Evolutionary conservation across 164 flowering plant species (phyloP), one percentile per base, ranked within the genome.

Genomic region (Vitis riparia): DNA sequence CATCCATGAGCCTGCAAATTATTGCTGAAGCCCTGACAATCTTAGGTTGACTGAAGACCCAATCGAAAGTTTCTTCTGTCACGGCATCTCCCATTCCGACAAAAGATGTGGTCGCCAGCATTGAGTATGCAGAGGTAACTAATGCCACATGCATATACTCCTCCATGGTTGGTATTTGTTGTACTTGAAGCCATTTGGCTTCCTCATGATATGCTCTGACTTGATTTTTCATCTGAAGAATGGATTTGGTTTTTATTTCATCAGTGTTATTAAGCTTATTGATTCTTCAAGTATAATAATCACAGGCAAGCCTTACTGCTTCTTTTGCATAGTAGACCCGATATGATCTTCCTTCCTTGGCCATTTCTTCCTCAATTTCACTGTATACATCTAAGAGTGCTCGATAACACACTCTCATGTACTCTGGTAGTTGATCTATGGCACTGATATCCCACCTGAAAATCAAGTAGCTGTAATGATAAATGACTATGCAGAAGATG

Each of bases 381-480:
- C n/a, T 48, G 16, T 47, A 77, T 27, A 73, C 14, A 37, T 79
- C 78, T 9, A 81, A 47, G 5, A 83, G 30, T 17, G 65, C 78
- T 15, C 32, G 30, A 51, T 79, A 83, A 52, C 32, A 62, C 8
- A 68, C 1, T 66, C 74, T 76, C 82, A 87, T 81, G 71, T 83
- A 81, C 4, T 79, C 83, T 2, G 88, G 90, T 0, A 87, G 76
- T n/a, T 53, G 50, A 52, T 83, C 75, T 2, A 53, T 56, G 23
- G 67, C 57, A 11, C 52, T 14, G 0, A 61, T 58, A 51, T 85
- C 82, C 90, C 85, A 85, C 77, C 88, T 86, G 55, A 15, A 73
- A 70, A 47, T 62, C n/a, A 55, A 59, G 14, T 62, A 32, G 44
- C n/a, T 44, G 15, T 23, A 47, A 16, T 9, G 0, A 9, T 47